Evolutionary conservation across 352 stramenopile species (phyloP).

Genomic region (Globisporangium spiculum): DNA sequence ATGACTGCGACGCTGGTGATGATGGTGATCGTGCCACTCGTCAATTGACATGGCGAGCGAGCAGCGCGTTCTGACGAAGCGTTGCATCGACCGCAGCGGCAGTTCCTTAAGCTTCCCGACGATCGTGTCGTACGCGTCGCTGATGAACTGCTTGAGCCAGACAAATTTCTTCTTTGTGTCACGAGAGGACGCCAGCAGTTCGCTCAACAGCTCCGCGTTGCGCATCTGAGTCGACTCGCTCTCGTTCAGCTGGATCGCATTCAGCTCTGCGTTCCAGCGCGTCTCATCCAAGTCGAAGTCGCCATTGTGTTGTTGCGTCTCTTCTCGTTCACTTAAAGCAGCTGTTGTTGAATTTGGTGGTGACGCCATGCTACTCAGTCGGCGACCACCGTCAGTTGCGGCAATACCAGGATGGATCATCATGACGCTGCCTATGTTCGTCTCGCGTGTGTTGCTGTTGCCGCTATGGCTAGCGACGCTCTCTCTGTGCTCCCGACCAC

Average conservation of each 20-base stretch:
- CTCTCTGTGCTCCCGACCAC: neutral
- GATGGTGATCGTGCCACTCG: conserved; percentile 34
- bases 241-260: conserved; percentile 27
- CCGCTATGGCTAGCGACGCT: neutral
- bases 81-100: conserved; percentile 14
- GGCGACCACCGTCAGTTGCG: neutral
- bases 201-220: conserved; percentile 17
- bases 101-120: conserved; percentile 47
- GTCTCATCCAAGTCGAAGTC: conserved; percentile 21
- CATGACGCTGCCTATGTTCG: neutral
- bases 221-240: conserved; percentile 11
- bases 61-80: conserved; percentile 33
- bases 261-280: conserved; percentile 14
- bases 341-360: neutral
- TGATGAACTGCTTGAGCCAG: conserved; percentile 66
- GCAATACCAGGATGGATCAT: neutral
- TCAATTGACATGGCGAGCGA: conserved; percentile 46
- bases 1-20: conserved; percentile 11
- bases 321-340: neutral
- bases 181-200: conserved; percentile 28
- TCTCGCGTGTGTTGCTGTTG: neutral
- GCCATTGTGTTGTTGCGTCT: conserved; percentile 5
- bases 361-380: neutral
- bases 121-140: conserved; percentile 65
- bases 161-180: conserved; percentile 51